These are phyloP conservation scores for Veloboletus limbatus DNA, from an alignment of 1,284 basidiomycete genomes.

Conservation along the genomic window DNA sequence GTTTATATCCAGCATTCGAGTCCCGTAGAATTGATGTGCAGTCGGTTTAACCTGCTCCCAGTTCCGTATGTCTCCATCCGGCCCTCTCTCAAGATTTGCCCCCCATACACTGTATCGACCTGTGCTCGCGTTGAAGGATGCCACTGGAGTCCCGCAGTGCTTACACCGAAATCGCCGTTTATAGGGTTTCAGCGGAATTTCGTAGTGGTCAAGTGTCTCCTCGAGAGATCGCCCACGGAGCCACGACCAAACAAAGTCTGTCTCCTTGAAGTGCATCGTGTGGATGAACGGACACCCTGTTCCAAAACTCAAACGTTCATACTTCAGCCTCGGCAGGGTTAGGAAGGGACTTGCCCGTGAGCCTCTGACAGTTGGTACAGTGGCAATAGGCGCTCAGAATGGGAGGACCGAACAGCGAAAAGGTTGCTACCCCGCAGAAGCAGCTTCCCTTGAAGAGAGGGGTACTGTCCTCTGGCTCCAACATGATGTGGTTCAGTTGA, in stretches of 20 bases:
- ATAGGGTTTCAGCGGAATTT: conserved; percentile 46
- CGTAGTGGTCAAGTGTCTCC: conserved; percentile 43
- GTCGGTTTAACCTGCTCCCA: conserved; percentile 56
- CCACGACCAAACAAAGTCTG: conserved; percentile 54
- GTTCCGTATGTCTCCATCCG: conserved; percentile 43
- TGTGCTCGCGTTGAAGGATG: conserved; percentile 46
- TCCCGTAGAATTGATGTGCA: conserved; percentile 63
- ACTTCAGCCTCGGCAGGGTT: conserved; percentile 1
- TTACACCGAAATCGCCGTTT: conserved; percentile 62
- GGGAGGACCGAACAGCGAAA: conserved; percentile 45
- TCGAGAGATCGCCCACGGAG: conserved; percentile 27
- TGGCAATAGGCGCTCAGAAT: conserved; percentile 60
- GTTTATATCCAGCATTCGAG: conserved; percentile 52
- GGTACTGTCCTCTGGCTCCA: conserved; percentile 8
- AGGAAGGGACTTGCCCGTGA: conserved; percentile 41
- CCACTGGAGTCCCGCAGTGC: conserved; percentile 51
- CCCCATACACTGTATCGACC: conserved; percentile 55
- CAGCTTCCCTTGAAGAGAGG: conserved; percentile 42
- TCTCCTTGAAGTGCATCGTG: conserved; percentile 52
- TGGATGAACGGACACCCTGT: conserved; percentile 59
- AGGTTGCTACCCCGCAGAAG: conserved; percentile 51
- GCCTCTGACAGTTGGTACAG: conserved; percentile 59
- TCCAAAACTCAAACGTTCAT: not conserved
- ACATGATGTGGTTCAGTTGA: conserved; percentile 11
- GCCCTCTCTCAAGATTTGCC: conserved; percentile 48